These are phyloP conservation scores for Cladorrhinum samala DNA, from an alignment of 495 filamentous ascomycete species.

Conservation along the genomic window DNA sequence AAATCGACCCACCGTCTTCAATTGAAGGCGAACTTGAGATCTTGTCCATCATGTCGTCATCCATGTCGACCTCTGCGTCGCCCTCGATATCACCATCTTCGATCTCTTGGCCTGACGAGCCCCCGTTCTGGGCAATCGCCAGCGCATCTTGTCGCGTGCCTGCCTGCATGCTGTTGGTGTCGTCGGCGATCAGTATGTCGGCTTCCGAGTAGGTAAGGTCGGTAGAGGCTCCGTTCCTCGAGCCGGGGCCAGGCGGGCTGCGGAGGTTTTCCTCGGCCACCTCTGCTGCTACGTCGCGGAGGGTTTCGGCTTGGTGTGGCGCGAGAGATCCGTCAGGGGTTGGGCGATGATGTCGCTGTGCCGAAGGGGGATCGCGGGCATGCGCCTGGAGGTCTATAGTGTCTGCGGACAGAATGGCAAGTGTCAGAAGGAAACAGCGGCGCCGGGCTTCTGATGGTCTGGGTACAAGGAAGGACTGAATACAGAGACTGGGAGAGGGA, in stretches of 20 bases:
- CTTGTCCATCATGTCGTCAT: slow-evolving; percentile 93
- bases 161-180: slow-evolving; percentile 28
- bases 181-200: slow-evolving; percentile 7
- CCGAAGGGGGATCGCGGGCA: slow-evolving; percentile 64
- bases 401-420: slow-evolving; percentile 49
- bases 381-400: slow-evolving; percentile 85
- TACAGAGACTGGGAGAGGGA: background rate
- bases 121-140: slow-evolving; percentile 51
- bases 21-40: slow-evolving; percentile 98
- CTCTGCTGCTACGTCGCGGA: slow-evolving; percentile 74
- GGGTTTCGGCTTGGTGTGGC: slow-evolving; percentile 77
- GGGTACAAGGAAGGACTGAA: slow-evolving; percentile 11
- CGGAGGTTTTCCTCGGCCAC: slow-evolving; percentile 56
- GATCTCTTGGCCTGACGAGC: slow-evolving; percentile 46
- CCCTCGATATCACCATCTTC: slow-evolving; percentile 69
- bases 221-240: slow-evolving; percentile 46
- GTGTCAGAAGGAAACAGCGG: slow-evolving; percentile 17
- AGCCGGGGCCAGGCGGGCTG: slow-evolving; percentile 43
- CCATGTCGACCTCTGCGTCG: slow-evolving; percentile 60
- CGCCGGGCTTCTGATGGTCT: slow-evolving; percentile 6
- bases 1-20: slow-evolving; percentile 81
- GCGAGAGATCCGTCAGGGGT: slow-evolving; percentile 50
- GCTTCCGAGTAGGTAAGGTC: slow-evolving; percentile 12
- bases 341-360: slow-evolving; percentile 61
- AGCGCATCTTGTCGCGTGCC: slow-evolving; percentile 45